Percentiles rank a stretch among this genome's conserved stretches.
Conservation (phyloP, 345 rosid species). For the Syzygium grande region DNA sequence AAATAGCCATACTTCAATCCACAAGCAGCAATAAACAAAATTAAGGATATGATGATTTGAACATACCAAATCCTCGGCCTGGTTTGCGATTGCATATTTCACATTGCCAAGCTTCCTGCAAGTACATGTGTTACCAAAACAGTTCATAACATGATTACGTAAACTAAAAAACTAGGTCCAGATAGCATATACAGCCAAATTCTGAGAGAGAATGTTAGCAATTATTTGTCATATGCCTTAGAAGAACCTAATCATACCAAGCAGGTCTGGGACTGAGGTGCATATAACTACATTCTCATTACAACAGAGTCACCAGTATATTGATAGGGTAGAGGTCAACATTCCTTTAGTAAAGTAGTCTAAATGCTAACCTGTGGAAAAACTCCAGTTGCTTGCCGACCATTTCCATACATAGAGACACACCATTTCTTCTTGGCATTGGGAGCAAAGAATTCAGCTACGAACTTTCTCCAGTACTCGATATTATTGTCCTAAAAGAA, state of each 20-base stretch:
- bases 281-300: not conserved
- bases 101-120: constrained; percentile 99
- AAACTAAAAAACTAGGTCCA: not conserved
- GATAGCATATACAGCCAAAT: not conserved
- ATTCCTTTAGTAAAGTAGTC: not conserved
- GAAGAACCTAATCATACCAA: not conserved
- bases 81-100: constrained; percentile 96
- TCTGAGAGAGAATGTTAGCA: not conserved
- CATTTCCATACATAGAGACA: constrained; percentile 99
- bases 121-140: constrained; percentile 5
- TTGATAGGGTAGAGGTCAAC: not conserved
- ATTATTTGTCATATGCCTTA: not conserved
- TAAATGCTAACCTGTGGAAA: constrained; percentile 67
- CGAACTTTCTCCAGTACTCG: constrained; percentile 98
- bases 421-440: constrained; percentile 97
- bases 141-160: not conserved
- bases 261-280: not conserved
- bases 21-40: not conserved
- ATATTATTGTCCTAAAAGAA: constrained; percentile 81
- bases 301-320: not conserved
- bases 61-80: constrained; percentile 97
- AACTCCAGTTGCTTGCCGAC: constrained; percentile 92
- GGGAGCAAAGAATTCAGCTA: constrained; percentile 85
- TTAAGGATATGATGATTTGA: not conserved
- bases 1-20: not conserved